These are phyloP conservation scores for Trypanosoma vivax DNA, from an alignment of 208 protist species.

Conservation along the genomic window DNA sequence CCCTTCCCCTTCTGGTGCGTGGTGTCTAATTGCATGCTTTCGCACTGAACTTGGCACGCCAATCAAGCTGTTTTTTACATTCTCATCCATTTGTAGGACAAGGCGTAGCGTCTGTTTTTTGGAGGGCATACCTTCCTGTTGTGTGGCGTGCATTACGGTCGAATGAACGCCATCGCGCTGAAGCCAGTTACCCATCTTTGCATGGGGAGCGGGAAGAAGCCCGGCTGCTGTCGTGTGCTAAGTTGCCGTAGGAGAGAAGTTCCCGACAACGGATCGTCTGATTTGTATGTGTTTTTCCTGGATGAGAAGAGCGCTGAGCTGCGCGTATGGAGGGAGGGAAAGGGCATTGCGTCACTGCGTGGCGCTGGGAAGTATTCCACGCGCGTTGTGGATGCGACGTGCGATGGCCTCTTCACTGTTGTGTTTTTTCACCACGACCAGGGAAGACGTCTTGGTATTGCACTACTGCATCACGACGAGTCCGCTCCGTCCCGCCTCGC, in stretches of 20 bases:
- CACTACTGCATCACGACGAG: conserved; percentile 17
- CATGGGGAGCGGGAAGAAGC: conserved; percentile 8
- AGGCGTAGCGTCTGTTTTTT: too few species aligned
- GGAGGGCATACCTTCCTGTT: too few species aligned
- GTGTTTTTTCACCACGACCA: conserved; percentile 29
- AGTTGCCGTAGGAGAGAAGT: neutral
- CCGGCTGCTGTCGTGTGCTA: conserved; percentile 2
- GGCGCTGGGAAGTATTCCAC: conserved; percentile 21
- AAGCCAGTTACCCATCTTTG: conserved; percentile 2
- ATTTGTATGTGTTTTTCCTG: conserved; percentile 12
- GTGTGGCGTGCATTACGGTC: neutral
- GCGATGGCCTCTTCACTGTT: conserved; percentile 11
- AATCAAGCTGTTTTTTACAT: too few species aligned
- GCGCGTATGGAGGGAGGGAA: conserved; percentile 14
- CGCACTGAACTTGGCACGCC: too few species aligned
- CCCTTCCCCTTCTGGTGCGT: too few species aligned
- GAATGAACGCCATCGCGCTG: conserved; percentile 10
- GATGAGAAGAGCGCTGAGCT: conserved; percentile 13
- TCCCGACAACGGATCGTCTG: neutral
- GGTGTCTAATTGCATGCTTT: too few species aligned
- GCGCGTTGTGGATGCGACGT: conserved; percentile 12
- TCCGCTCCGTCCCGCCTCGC: conserved; percentile 4
- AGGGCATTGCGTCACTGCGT: conserved; percentile 10
- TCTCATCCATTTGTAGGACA: too few species aligned
- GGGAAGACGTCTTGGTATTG: conserved; percentile 16